Percentiles rank a stretch among this genome's conserved stretches.
Evolutionary conservation across 176 grass and related monocot genomes (phyloP).

Genomic region (Aegilops tauschii): DNA sequence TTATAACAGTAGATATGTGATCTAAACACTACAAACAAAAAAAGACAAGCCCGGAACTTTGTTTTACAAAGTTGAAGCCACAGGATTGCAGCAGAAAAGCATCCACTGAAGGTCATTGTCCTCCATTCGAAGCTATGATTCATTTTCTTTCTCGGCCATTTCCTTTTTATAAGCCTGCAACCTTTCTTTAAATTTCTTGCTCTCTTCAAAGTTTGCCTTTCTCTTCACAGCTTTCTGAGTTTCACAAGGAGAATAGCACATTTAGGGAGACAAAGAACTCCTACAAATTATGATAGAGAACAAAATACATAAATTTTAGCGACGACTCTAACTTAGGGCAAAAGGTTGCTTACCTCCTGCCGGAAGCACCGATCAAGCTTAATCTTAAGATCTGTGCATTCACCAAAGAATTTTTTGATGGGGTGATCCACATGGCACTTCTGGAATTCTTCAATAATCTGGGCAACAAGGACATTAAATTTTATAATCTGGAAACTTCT

Average conservation of each 20-base stretch:
- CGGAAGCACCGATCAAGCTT: conserved; percentile 83
- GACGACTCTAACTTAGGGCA: not conserved
- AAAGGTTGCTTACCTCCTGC: conserved; percentile 51
- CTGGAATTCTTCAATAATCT: conserved; percentile 91
- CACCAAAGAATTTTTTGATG: conserved; percentile 73
- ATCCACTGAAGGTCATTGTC: not conserved
- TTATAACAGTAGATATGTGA: not conserved
- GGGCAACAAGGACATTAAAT: not conserved
- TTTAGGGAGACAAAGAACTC: conserved; percentile 2
- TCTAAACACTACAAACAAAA: not conserved
- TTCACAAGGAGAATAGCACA: conserved; percentile 13
- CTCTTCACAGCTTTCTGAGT: conserved; percentile 86
- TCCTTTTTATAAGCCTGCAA: conserved; percentile 80
- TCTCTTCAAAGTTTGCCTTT: conserved; percentile 84
- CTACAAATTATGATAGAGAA: not conserved
- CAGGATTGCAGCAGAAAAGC: not conserved
- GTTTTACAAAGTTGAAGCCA: not conserved
- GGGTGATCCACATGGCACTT: conserved; percentile 87
- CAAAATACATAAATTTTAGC: not conserved
- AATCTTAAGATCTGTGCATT: conserved; percentile 94
- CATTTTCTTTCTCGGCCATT: conserved; percentile 52
- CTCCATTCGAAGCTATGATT: conserved; percentile 19
- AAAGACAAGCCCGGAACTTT: not conserved
- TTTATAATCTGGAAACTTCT: not conserved
- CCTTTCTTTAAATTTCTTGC: conserved; percentile 83